Conservation (phyloP, 352 stramenopile species). For the Pythium apleroticum region DNA sequence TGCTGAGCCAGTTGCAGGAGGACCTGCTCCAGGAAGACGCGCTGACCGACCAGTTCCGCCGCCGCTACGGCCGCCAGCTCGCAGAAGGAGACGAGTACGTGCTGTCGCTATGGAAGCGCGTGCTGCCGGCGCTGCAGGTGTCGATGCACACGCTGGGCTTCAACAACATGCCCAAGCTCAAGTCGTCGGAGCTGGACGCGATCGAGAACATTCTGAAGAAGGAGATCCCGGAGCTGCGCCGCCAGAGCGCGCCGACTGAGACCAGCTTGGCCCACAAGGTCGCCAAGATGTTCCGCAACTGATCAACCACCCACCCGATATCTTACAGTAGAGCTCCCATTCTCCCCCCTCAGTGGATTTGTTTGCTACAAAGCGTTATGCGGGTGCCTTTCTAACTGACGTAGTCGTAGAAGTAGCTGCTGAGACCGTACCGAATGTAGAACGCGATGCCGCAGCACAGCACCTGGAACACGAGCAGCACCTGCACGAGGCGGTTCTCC, state of each 20-base stretch:
- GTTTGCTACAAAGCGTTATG: too few relatives aligned
- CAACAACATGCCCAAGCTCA: constrained; percentile 85
- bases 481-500: constrained; percentile 67
- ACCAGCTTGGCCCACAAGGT: constrained; percentile 85
- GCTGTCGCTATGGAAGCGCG: constrained; percentile 91
- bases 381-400: constrained; percentile 4
- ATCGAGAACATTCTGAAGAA: constrained; percentile 89
- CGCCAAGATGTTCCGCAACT: constrained; percentile 76
- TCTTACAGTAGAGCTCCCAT: constrained; percentile 2
- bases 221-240: constrained; percentile 88
- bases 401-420: constrained; percentile 88
- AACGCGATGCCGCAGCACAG: constrained; percentile 75
- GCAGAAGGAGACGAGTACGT: constrained; percentile 97
- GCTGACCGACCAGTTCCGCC: constrained; percentile 91
- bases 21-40: constrained; percentile 87
- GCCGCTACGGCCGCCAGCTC: constrained; percentile 94
- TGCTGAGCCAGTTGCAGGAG: constrained; percentile 85
- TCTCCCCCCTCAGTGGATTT: too few relatives aligned
- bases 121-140: constrained; percentile 82
- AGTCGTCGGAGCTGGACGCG: constrained; percentile 70
- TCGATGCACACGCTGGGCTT: constrained; percentile 87
- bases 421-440: constrained; percentile 83
- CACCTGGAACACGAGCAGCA: constrained; percentile 75
- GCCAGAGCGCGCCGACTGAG: constrained; percentile 78
- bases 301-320: constrained; percentile 2